These are phyloP conservation scores for Trametes cinnabarina DNA, from an alignment of 768 basidiomycete genomes.

Conservation along the genomic window DNA sequence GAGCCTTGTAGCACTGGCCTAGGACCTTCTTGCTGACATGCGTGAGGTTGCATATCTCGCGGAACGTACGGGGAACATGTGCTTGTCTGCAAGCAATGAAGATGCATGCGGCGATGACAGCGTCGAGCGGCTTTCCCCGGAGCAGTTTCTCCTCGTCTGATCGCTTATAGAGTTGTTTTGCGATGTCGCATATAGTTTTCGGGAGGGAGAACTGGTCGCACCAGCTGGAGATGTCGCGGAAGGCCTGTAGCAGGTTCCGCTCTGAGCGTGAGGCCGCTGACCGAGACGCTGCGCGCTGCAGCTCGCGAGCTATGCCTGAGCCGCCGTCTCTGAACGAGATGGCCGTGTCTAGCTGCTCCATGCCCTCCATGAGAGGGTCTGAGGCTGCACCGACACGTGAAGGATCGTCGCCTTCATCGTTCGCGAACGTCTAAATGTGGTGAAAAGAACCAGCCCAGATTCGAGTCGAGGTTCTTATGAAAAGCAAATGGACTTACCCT, in stretches of 20 bases:
- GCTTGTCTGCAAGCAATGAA: constrained; percentile 96
- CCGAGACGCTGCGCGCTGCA: constrained; percentile 89
- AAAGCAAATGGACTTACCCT: constrained; percentile 56
- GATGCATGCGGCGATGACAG: constrained; percentile 95
- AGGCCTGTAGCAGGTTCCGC: constrained; percentile 83
- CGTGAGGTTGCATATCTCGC: constrained; percentile 91
- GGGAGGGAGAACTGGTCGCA: constrained; percentile 95
- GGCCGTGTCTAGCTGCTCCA: constrained; percentile 91
- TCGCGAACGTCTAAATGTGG: constrained; percentile 87
- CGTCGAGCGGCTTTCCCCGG: constrained; percentile 87
- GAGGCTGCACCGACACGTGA: constrained; percentile 98
- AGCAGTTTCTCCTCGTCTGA: constrained; percentile 94
- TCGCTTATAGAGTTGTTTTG: constrained; percentile 96
- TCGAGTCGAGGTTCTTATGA: constrained; percentile 19
- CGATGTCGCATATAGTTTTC: constrained; percentile 91
- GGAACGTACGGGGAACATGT: constrained; percentile 93
- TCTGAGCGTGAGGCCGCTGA: constrained; percentile 77
- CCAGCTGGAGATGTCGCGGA: constrained; percentile 89
- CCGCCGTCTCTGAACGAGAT: constrained; percentile 96
- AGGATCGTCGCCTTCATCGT: constrained; percentile 98
- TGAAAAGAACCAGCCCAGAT: constrained; percentile 19
- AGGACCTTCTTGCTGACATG: constrained; percentile 93
- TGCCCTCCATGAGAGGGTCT: constrained; percentile 90
- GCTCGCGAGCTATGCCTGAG: constrained; percentile 85
- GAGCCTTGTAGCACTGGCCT: constrained; percentile 88